Conservation (phyloP, 129 eudicot genomes). For the Saposhnikovia divaricata region DNA sequence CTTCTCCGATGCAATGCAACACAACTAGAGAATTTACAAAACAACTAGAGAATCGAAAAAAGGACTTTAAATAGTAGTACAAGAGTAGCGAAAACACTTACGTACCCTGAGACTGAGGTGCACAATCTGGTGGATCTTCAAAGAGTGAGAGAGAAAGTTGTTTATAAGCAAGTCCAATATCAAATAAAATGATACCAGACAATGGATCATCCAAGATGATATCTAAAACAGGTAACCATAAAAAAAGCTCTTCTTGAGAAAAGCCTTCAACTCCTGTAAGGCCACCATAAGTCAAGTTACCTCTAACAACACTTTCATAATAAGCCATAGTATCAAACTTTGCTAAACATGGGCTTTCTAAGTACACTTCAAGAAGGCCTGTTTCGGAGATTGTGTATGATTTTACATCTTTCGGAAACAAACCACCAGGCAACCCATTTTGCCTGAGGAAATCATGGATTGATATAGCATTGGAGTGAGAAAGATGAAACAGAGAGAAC, state of each 20-base stretch:
- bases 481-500: slow-evolving; percentile 4
- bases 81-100: background rate
- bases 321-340: slow-evolving; percentile 60
- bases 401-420: slow-evolving; percentile 53
- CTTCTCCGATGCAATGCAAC: background rate
- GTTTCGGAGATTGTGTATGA: slow-evolving; percentile 41
- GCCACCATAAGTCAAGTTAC: slow-evolving; percentile 66
- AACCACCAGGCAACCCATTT: slow-evolving; percentile 62
- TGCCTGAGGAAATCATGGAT: slow-evolving; percentile 59
- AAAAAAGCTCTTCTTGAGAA: slow-evolving; percentile 64
- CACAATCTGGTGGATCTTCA: slow-evolving; percentile 73
- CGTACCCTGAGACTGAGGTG: slow-evolving; percentile 33
- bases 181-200: slow-evolving; percentile 65
- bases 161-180: slow-evolving; percentile 69
- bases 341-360: slow-evolving; percentile 58
- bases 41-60: background rate
- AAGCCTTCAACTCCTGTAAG: slow-evolving; percentile 64
- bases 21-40: too few relatives aligned
- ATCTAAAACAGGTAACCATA: slow-evolving; percentile 69
- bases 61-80: background rate
- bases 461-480: slow-evolving; percentile 7
- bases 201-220: slow-evolving; percentile 55
- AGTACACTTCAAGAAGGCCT: slow-evolving; percentile 41
- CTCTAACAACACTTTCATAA: slow-evolving; percentile 63
- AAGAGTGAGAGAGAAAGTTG: slow-evolving; percentile 69